Base-by-base conservation (phyloP, 257 asterid genomes). In the Fraxinus cuspidata region DNA sequence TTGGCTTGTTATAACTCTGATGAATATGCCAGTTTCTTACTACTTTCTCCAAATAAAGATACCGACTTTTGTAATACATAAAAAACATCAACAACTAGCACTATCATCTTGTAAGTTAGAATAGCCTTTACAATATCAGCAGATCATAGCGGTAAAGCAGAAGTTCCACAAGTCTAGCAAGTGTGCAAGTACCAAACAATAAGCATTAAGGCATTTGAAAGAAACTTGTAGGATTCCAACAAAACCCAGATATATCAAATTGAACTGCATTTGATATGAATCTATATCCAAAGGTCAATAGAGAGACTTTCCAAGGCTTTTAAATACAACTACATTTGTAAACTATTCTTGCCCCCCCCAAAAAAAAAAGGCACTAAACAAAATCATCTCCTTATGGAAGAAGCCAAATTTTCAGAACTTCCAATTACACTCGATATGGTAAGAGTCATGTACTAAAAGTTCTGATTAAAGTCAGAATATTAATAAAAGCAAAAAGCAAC, bases 41-140 rank as follows among this genome's bases (percentile, higher is more conserved):
- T 65, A 79, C 6, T 60, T 44, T 53, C 76, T 67, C 18, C 51
- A 73, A 19, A 44, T 53, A 53, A 12, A 31, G 78, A 44, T 44
- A 13, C 42, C 15, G 29, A 38, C 71, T 78, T 79, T 32, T n/a
- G 64, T 37, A 64, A 60, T 27, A n/a, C 37, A 71, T 40, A 51
- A 4, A 37, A 70, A 56, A 56, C 0, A 6, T 19, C 49, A 78
- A 28, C 69, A 66, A 40, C 29, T 65, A 21, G 70, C 78, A 53
- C 38, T 23, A 42, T 75, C 71, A 67, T 29, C 32, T 73, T n/a
- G 58, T 38, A 40, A 5, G 53, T 35, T 40, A 65, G 64, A 83
- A 68, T 58, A 25, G 40, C 38, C 68, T 70, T 23, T 25, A 63
- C 19, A 25, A 9, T 25, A 63, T 63, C 69, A 11, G 34, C 69